These are phyloP conservation scores for Lichtheimia ornata DNA, from an alignment of 371 early-diverging fungal species.

Conservation along the genomic window DNA sequence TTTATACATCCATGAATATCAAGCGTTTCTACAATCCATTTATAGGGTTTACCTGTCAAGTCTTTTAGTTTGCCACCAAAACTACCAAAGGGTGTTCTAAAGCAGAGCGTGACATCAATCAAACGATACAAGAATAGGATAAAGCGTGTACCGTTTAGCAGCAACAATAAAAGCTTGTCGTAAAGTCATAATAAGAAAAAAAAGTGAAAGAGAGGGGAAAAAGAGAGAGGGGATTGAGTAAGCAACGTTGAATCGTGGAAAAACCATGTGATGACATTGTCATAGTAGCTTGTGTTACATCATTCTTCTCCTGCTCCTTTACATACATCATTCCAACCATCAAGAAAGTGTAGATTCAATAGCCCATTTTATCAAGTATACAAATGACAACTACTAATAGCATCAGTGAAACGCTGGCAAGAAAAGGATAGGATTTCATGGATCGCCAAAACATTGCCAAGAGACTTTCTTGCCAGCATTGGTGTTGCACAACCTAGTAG, in stretches of 20 bases:
- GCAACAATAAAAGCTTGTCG: constrained; percentile 50
- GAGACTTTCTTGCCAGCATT: too few species aligned
- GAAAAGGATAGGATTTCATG: too few species aligned
- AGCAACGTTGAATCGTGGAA: background rate
- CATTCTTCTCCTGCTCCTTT: too few species aligned
- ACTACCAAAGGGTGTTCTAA: constrained; percentile 76
- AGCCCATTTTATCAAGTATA: too few species aligned
- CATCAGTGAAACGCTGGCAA: too few species aligned
- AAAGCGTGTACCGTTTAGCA: constrained; percentile 38
- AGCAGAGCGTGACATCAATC: background rate
- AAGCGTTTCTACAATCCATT: too few species aligned
- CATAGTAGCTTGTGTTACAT: too few species aligned
- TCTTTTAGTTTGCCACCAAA: constrained; percentile 87
- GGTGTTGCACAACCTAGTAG: too few species aligned
- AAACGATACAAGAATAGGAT: background rate
- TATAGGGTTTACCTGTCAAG: constrained; percentile 65
- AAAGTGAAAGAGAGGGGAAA: constrained; percentile 2
- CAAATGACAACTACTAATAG: too few species aligned
- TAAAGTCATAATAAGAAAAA: constrained; percentile 35
- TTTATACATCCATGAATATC: background rate
- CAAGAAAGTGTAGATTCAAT: too few species aligned
- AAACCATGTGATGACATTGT: background rate
- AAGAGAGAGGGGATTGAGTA: constrained; percentile 1
- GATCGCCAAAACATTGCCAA: too few species aligned
- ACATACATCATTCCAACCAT: too few species aligned